Conservation (phyloP, 2,329 filamentous ascomycete species). For the Phyllosticta citribraziliensis region DNA sequence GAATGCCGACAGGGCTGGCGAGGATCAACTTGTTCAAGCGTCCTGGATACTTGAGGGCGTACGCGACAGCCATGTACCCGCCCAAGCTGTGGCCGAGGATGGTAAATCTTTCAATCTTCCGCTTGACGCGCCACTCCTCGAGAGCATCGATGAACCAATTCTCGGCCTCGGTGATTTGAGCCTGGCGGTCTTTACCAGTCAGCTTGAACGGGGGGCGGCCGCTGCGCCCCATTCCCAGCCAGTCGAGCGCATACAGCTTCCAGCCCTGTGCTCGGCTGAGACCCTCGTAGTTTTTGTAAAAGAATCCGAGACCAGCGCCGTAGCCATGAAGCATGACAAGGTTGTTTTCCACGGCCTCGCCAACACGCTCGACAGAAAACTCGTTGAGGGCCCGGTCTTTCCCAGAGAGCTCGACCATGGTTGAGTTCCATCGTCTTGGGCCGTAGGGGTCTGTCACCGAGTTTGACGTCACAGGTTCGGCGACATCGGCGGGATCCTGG, state of each 20-base stretch:
- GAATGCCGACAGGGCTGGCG: conserved; percentile 87
- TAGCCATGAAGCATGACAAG: conserved; percentile 96
- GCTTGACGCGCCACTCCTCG: conserved; percentile 86
- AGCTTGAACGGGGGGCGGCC: conserved; percentile 76
- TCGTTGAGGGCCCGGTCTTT: conserved; percentile 86
- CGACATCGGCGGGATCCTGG: conserved; percentile 26
- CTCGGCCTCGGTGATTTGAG: conserved; percentile 80
- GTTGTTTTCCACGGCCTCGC: conserved; percentile 70
- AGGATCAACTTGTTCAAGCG: conserved; percentile 92
- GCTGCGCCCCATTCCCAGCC: conserved; percentile 90
- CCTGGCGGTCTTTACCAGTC: conserved; percentile 67
- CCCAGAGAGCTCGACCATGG: conserved; percentile 73
- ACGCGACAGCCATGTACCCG: conserved; percentile 89
- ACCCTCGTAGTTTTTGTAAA: conserved; percentile 95
- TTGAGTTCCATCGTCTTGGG: conserved; percentile 73
- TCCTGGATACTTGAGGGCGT: conserved; percentile 92
- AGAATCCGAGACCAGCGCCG: conserved; percentile 90
- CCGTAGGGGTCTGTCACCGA: conserved; percentile 64
- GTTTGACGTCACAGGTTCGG: conserved; percentile 35
- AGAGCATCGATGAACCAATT: conserved; percentile 92
- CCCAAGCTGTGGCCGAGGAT: conserved; percentile 87
- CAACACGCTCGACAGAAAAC: conserved; percentile 77
- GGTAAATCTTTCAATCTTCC: conserved; percentile 87
- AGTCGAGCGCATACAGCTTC: conserved; percentile 87
- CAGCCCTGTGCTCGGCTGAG: conserved; percentile 70